Base-by-base conservation (phyloP, 352 stramenopile genomes). In the Hyaloperonospora brassicae region DNA sequence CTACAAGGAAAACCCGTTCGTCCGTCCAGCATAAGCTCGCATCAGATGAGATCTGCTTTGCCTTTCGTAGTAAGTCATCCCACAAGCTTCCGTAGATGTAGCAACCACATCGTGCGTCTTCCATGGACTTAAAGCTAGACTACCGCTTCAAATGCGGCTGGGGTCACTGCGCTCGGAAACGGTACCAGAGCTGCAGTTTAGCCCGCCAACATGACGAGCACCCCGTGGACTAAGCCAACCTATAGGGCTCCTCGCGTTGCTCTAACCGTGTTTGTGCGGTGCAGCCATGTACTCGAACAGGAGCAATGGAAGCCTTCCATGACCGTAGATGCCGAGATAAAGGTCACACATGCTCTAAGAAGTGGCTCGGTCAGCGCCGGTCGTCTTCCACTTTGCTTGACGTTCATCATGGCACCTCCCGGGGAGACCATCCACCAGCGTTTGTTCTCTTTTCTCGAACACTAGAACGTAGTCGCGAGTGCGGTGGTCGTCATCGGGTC, bases 391-490 rank as follows among this genome's bases (percentile, higher is more conserved):
- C 21, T 77, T 84, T 92, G 79, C 44, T 86, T 64, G 60, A 89
- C 89, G 30, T 83, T 71, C 7, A 92, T 73, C n/a, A 92, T 72
- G 14, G 72, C 66, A 49, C 79, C 68, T 21, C 67, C 66, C 21
- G 70, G 64, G 21, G 73, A 59, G 14, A 70, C 75, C 58, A 78
- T 88, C 73, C 73, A 31, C 3, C 79, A 55, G 64, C 76, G 53
- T 98, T 98, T 49, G 98, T 96, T 55, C 94, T n/a, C 87, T 6
- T 72, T 64, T 0, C 95, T n/a, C 89, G 64, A 98, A 92, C 22
- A 76, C 80, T 24, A 86, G 46, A 5, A 98, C 84, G 61, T 98
- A 95, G 36, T 93, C 78, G 50, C 84, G 71, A 25, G 93, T 98
- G 53, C 89, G 84, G 31, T 86, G 63, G 62, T 98, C 98, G 68